Evolutionary conservation across 768 basidiomycete species (phyloP), one percentile per base, ranked within the genome.

Genomic region (Tulasnella sp.): DNA sequence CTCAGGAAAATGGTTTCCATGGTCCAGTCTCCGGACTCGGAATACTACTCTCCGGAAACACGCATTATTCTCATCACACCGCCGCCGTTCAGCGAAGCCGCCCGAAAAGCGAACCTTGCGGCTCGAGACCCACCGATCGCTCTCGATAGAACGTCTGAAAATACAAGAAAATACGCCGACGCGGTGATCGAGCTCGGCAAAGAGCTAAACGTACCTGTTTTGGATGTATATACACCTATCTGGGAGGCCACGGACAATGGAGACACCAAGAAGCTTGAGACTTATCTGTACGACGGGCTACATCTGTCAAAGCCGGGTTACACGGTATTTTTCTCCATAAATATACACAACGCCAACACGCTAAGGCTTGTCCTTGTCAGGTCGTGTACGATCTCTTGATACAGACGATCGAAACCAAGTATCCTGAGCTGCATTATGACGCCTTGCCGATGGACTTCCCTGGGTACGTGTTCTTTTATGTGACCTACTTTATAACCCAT

Each of bases 301-400:
- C 96, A 98, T 84, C 84, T 95, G 81, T 94, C 88, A 75, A 86
- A 83, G n/a, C 87, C 84, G 2, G 96, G 94, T 32, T 96, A 96
- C 81, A 83, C 87, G 83, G 93, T 93, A 81, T 82, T 90, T 82
- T 35, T 23, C 11, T n/a, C 13, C 32, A n/a, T 35, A 32, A 55
- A 70, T 26, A 48, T 73, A 70, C 71, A 70, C 42, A 76, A 67
- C 15, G 42, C 46, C 69, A 18, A 18, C 26, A 39, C 26, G 20
- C 35, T 46, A 55, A 29, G 67, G 79, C 61, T 20, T 32, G n/a
- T 37, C 40, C 79, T 40, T 29, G 20, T 13, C 37, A 94, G 93
- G 82, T 94, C 74, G 85, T 93, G 39, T 95, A 90, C 82, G 87
- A 92, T 26, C 86, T 85, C 26, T 81, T 96, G 74, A 85, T 91